phyloP scores from a whole-genome alignment of 2,329 filamentous ascomycete species.

The Scytalidium lignicola region DNA sequence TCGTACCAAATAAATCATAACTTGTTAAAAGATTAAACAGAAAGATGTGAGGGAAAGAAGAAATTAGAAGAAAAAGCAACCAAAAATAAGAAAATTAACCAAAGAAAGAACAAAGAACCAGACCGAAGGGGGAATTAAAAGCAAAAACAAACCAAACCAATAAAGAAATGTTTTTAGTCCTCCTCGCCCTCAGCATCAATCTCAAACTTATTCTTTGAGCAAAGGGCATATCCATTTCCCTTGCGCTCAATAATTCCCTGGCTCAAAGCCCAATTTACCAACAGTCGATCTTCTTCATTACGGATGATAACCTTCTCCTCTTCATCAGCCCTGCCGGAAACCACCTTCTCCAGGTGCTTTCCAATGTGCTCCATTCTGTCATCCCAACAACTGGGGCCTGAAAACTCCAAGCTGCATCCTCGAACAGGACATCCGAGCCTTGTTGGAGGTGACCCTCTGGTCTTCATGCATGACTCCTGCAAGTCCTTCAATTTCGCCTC shows the following conservation, averaged over 20 bases:
- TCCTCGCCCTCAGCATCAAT: not conserved
- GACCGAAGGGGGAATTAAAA: not conserved
- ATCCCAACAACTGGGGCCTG: slow-evolving; percentile 66
- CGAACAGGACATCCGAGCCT: slow-evolving; percentile 55
- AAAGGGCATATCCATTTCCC: slow-evolving; percentile 1
- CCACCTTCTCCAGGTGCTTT: slow-evolving; percentile 63
- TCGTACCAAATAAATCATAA: not conserved
- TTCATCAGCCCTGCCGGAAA: slow-evolving; percentile 13
- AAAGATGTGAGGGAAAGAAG: not conserved
- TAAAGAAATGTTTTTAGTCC: not conserved
- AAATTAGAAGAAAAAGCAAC: not conserved
- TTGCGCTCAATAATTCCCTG: slow-evolving; percentile 15
- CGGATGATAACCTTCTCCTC: not conserved
- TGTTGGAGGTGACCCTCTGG: slow-evolving; percentile 57
- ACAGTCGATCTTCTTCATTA: slow-evolving; percentile 12
- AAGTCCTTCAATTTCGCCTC: slow-evolving; percentile 52
- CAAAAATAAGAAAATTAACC: not conserved
- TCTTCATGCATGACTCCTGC: slow-evolving; percentile 52
- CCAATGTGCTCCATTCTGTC: slow-evolving; percentile 84
- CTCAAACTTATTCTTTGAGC: not conserved
- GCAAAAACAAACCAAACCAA: not conserved
- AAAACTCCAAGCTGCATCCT: slow-evolving; percentile 57
- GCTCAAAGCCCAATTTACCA: slow-evolving; percentile 17
- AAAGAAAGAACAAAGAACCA: not conserved
- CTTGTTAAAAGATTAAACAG: not conserved